phyloP scores from a whole-genome alignment of 2,329 filamentous ascomycete genomes.

The Phaeosphaeria sp. region DNA sequence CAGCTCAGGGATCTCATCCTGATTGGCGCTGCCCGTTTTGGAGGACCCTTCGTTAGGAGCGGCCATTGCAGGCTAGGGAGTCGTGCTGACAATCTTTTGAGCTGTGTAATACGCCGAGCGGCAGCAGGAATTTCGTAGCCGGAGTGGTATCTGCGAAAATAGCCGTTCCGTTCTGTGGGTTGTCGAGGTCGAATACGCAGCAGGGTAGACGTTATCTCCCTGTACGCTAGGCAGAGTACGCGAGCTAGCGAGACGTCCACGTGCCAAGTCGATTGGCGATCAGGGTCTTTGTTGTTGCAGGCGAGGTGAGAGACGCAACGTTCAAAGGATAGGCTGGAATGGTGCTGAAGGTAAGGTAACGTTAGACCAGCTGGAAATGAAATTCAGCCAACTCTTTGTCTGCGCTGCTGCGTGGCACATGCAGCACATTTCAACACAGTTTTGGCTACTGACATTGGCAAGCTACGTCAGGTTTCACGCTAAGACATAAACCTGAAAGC shows the following conservation, averaged over 20 bases:
- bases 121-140: slow-evolving; percentile 6
- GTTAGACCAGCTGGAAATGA: not conserved
- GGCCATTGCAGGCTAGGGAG: slow-evolving; percentile 25
- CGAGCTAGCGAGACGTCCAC: slow-evolving; percentile 28
- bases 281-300: not conserved
- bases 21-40: slow-evolving; percentile 21
- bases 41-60: slow-evolving; percentile 34
- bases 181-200: slow-evolving; percentile 11
- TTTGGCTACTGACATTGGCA: slow-evolving; percentile 14
- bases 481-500: slow-evolving; percentile 20
- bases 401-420: not conserved
- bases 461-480: slow-evolving; percentile 22
- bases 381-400: not conserved
- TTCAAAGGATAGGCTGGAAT: not conserved
- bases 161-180: slow-evolving; percentile 21
- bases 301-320: slow-evolving; percentile 1
- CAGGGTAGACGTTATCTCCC: slow-evolving; percentile 19
- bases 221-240: slow-evolving; percentile 13
- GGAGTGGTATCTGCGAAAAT: slow-evolving; percentile 12
- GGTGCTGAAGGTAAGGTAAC: not conserved
- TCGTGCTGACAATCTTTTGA: slow-evolving; percentile 3
- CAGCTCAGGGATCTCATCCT: slow-evolving; percentile 24
- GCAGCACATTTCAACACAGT: slow-evolving; percentile 7
- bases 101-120: slow-evolving; percentile 12
- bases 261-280: slow-evolving; percentile 40